phyloP scores from a whole-genome alignment of 1,139 yeast genomes.

The Yamadazyma kanchanaburiensis region DNA sequence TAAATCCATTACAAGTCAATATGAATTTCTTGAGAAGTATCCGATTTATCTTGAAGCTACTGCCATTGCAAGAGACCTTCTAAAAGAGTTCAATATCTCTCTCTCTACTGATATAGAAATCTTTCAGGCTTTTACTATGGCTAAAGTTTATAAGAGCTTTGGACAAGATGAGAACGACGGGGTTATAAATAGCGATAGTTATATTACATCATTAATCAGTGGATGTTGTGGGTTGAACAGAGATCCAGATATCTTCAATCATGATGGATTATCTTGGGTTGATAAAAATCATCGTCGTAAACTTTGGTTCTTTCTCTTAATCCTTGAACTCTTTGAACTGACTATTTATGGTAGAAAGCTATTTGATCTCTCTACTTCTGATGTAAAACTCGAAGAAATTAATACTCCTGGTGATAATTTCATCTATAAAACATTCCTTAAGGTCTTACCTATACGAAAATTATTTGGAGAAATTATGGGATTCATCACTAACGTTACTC shows the following conservation, averaged over 20 bases:
- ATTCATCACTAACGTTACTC: neutral
- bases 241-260: conserved; percentile 38
- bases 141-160: conserved; percentile 22
- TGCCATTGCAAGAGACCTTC: conserved; percentile 27
- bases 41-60: conserved; percentile 29
- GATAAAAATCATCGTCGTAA: conserved; percentile 45
- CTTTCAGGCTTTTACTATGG: conserved; percentile 41
- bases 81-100: conserved; percentile 33
- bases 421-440: conserved; percentile 1
- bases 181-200: conserved; percentile 16
- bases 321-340: conserved; percentile 11
- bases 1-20: neutral
- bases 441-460: conserved; percentile 3
- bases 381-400: conserved; percentile 11
- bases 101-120: conserved; percentile 42
- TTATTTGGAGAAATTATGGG: conserved; percentile 1
- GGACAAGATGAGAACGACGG: conserved; percentile 39
- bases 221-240: conserved; percentile 54
- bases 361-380: conserved; percentile 4
- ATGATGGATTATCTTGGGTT: conserved; percentile 22
- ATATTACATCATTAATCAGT: conserved; percentile 28
- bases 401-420: conserved; percentile 3
- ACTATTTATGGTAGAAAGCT: conserved; percentile 36
- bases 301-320: conserved; percentile 28
- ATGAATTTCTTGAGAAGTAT: conserved; percentile 10